Evolutionary conservation across 257 asterid species (phyloP), one percentile per base, ranked within the genome.

Genomic region (Marsdenia floribunda): DNA sequence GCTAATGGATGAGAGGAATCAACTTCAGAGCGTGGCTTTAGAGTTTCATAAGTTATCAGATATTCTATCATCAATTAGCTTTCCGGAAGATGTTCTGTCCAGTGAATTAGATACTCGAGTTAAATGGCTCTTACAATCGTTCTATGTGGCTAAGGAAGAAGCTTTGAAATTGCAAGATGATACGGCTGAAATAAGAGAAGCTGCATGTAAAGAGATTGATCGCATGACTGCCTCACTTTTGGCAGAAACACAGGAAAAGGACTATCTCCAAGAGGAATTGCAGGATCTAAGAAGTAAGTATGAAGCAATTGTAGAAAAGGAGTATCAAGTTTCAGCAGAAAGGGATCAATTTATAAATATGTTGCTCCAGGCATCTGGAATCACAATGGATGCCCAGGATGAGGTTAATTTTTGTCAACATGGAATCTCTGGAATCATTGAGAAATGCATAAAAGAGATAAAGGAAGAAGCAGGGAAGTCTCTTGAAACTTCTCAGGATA

Each of bases 281-380:
- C 91, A 87, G 80, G 93, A 83, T 68, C 77, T 89, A 66, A 80
- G 85, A 75, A 75, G 80, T 64, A 78, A 84, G 77, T 80, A 74
- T 79, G 86, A 83, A 79, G 81, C 67, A 52, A 18, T 77, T 63
- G 75, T 74, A 37, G 60, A 68, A 73, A 81, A 77, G 14, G 79
- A 73, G 50, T n/a, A 53, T 54, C 70, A 44, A n/a, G 70, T 60
- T 42, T 73, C 72, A 69, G 3, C 76, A 78, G 97, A 90, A 82
- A 90, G 85, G 83, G 91, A 83, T 79, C 80, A 75, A 77, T 79
- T 88, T 22, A 70, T 95, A 75, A 80, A 50, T 76, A 71, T 73
- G 86, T 82, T 95, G 80, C 85, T 89, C 42, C 88, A 90, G 84
- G 96, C 92, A 82, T 87, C 94, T 79, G 93, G 95, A 71, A 77